Base-by-base conservation (phyloP, 805 yeast species). In the Myxozyma neotropica region DNA sequence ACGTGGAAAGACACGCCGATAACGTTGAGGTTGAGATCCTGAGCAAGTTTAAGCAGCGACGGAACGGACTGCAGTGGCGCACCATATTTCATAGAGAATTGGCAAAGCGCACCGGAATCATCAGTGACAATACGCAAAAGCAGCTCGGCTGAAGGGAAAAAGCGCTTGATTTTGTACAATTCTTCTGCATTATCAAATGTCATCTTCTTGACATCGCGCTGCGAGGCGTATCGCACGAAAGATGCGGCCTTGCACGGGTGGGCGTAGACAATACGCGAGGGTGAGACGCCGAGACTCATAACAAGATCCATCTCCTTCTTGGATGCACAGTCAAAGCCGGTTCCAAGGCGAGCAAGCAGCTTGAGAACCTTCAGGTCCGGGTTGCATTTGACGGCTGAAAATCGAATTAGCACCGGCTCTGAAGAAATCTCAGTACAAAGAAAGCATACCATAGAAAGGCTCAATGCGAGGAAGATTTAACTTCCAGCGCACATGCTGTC, bases 1-100 rank as follows among this genome's bases (percentile, higher is more conserved):
- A 92, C 89, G 72, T 93, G 99, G 81, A 93, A 93, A 3, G 96
- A 91, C 36, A 92, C 92, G 53, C 99, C 99, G 15, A 76, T 83
- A 38, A 93, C 81, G 61, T 82, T 77, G 67, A 93, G 79, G 1
- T 78, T 83, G 53, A 90, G 75, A 54, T 79, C 78, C 58, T 80
- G 76, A 48, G 96, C 93, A 59, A 80, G 73, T 6, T 80, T 77
- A 61, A 93, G 78, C 69, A 93, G 77, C 17, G 74, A 68, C 40
- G 78, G 70, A 3, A 88, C 85, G 23, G 79, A 77, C 1, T 74
- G 72, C 63, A 88, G 68, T 24, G 85, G 77, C 49, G 96, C 92
- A 31, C 99, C 99, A 72, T 88, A 93, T 74, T 93, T 93, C 68
- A 92, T 84, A 27, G 93, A 85, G 63, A 93, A 78, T 67, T 89